Evolutionary conservation across 2,329 filamentous ascomycete genomes (phyloP), one percentile per base, ranked within the genome.

Genomic region (Capronia americana): DNA sequence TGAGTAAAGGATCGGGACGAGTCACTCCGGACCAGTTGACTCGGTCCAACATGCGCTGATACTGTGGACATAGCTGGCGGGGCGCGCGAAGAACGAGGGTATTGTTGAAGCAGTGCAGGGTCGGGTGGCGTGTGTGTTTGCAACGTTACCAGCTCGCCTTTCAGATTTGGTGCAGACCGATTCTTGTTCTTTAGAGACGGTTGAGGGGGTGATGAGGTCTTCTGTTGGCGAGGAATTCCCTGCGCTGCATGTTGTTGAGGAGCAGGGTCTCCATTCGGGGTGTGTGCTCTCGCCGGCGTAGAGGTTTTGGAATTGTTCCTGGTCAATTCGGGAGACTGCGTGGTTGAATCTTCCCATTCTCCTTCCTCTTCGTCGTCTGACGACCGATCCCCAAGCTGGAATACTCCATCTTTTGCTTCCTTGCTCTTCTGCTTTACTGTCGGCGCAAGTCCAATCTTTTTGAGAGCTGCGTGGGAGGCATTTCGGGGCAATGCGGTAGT

Each of bases 51-150:
- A 56, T 78, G 78, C 14, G 79, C 81, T n/a, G 79, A 82, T 24
- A 82, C 77, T 5, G 81, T 82, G 34, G 81, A 82, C 77, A 83
- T 81, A 44, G 81, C 77, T n/a, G 81, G 81, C 4, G 80, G 80
- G 10, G 79, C 80, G 72, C 78, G 80, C 46, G 78, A 78, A 17
- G 79, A 77, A 69, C 77, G 78, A 6, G 78, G 77, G 44, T 77
- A 67, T 50, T 70, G 70, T 48, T 73, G 70, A 20, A 74, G 61
- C 10, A 74, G 63, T 6, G 65, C 58, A 30, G 71, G 71, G 46
- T 72, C 64, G 4, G 69, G 56, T 14, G 59, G 65, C 14, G 63
- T 63, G 12, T 71, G 66, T 58, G 63, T 38, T 44, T 66, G 61
- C n/a, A 57, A 63, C 4, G 66, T 38, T 24, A 38, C 38, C 28